Evolutionary conservation across 2,329 filamentous ascomycete genomes (phyloP), one percentile per base, ranked within the genome.

Genomic region (Bertia moriformis): DNA sequence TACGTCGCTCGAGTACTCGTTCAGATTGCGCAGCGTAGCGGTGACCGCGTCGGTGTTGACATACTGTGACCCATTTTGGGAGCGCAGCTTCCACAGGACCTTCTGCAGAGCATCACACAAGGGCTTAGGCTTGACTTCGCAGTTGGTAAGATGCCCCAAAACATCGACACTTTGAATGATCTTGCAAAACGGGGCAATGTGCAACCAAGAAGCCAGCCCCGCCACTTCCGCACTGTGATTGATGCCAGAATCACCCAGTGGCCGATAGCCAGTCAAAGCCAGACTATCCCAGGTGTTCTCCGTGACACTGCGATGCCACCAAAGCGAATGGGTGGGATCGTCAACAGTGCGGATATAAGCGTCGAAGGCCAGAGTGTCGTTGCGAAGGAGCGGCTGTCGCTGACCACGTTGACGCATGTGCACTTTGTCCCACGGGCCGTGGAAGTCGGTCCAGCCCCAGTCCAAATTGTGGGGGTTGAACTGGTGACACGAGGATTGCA

Each of bases 361-460:
- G 42, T 70, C 71, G 44, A 79, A 75, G 0, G 71, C 65, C 33
- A 79, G 62, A 29, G 69, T 75, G 48, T 79, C 74, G 44, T 75
- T 61, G 22, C 66, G 69, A 15, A 79, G 59, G 5, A 79, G 58
- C 7, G 74, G 66, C 48, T 73, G 66, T 22, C 71, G 66, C 48
- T 77, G 69, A 20, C 65, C 63, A 40, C 66, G 68, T 42, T 67
- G 63, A n/a, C 74, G 69, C 22, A 60, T 53, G 38, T 72, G 65
- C 38, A 78, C 71, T 35, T 75, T 63, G 43, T 71, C 67, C 55
- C 69, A 71, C 3, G 70, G 69, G 4, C 66, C 67, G 46, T 70
- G 66, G 50, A 76, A 78, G 42, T 73, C 67, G 22, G 70, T 72
- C 72, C 73, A 78, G 2, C 74, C 74, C 66, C 72, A 77, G 46